Evolutionary conservation across 495 filamentous ascomycete genomes (phyloP).

Genomic region (Staphylotrichum longicolle): DNA sequence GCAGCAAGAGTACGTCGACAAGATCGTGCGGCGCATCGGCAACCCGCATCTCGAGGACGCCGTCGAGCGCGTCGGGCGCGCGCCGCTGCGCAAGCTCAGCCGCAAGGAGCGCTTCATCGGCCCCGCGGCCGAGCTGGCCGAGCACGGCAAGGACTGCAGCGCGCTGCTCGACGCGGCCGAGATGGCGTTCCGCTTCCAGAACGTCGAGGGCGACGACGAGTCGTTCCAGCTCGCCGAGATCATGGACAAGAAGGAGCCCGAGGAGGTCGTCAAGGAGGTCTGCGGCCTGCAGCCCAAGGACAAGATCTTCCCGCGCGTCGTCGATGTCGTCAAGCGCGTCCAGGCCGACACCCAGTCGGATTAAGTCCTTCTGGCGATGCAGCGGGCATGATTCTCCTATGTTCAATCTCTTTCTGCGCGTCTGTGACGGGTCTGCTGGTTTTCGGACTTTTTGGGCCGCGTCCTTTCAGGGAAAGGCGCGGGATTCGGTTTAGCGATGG

Average conservation of each 20-base stretch:
- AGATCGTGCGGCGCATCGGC: slow-evolving; percentile 86
- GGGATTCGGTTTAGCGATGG: no score
- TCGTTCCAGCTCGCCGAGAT: slow-evolving; percentile 78
- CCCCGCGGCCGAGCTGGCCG: slow-evolving; percentile 79
- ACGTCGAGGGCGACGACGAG: slow-evolving; percentile 85
- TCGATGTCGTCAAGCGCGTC: slow-evolving; percentile 73
- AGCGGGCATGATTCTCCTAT: no score
- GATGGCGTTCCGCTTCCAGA: slow-evolving; percentile 88
- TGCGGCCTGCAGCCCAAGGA: slow-evolving; percentile 71
- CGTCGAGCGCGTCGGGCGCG: slow-evolving; percentile 92
- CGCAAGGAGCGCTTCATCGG: slow-evolving; percentile 95
- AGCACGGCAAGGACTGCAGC: slow-evolving; percentile 67
- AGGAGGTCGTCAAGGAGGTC: slow-evolving; percentile 67
- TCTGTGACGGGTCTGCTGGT: background rate
- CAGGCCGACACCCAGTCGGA: slow-evolving; percentile 56
- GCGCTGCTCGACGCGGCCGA: slow-evolving; percentile 73
- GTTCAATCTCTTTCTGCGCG: background rate
- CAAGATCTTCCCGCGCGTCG: slow-evolving; percentile 67
- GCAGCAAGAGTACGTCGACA: slow-evolving; percentile 86
- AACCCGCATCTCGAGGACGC: slow-evolving; percentile 93
- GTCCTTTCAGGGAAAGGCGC: background rate
- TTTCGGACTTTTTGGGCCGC: background rate
- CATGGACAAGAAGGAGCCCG: slow-evolving; percentile 64
- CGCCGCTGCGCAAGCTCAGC: slow-evolving; percentile 85
- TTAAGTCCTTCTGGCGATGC: slow-evolving; percentile 1